Evolutionary conservation across 768 basidiomycete species (phyloP).

Genomic region (Basidioascus undulatus): DNA sequence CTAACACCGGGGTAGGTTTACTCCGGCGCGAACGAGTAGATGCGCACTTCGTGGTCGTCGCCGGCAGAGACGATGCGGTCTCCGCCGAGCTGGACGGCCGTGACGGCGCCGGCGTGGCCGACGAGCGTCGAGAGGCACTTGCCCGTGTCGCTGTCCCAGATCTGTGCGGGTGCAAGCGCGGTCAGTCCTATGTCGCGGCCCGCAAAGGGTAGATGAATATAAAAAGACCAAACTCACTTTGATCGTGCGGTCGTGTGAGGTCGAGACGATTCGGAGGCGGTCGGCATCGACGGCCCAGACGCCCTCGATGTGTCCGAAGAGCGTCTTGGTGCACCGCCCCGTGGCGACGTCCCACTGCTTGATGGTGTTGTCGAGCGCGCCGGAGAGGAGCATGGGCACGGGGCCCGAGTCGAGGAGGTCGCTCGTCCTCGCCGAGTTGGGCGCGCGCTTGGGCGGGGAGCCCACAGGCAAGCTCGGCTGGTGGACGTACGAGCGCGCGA

Average conservation of each 20-base stretch:
- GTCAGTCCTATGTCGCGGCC: neutral
- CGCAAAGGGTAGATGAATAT: neutral
- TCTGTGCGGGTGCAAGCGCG: slow-evolving; percentile 25
- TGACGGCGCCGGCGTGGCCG: slow-evolving; percentile 84
- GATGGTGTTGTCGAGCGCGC: slow-evolving; percentile 82
- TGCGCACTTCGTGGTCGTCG: slow-evolving; percentile 64
- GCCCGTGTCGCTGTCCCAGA: slow-evolving; percentile 82
- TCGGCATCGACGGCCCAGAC: slow-evolving; percentile 84
- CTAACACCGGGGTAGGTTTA: no score
- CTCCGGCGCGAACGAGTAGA: slow-evolving; percentile 37
- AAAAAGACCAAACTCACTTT: slow-evolving; percentile 33
- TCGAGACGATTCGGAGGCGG: slow-evolving; percentile 71
- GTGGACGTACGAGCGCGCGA: neutral
- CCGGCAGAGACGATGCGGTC: slow-evolving; percentile 94
- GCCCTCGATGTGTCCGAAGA: slow-evolving; percentile 91
- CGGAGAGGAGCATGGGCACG: slow-evolving; percentile 60
- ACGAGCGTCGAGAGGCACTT: slow-evolving; percentile 70
- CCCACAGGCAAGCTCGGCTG: neutral
- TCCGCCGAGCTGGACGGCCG: slow-evolving; percentile 66
- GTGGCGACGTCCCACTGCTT: slow-evolving; percentile 87
- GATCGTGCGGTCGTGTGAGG: slow-evolving; percentile 87
- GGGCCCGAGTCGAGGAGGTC: slow-evolving; percentile 14
- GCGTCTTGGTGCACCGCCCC: slow-evolving; percentile 47
- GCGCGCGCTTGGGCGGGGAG: neutral
- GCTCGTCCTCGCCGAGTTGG: slow-evolving; percentile 10